These are phyloP conservation scores for Colletotrichum simmondsii DNA, from an alignment of 2,329 filamentous ascomycete genomes.

Conservation along the genomic window DNA sequence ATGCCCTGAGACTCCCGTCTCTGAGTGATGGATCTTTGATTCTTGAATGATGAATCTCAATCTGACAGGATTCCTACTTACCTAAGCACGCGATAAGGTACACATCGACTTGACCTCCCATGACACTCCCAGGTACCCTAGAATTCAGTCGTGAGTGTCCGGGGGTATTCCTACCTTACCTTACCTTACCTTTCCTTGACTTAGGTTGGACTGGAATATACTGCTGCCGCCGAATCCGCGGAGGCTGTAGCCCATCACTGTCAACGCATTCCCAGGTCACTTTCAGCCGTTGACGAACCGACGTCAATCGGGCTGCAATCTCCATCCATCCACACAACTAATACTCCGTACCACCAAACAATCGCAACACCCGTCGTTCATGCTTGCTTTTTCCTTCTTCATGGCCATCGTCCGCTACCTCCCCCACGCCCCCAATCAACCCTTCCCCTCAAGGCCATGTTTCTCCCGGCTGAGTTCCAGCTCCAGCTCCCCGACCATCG, in stretches of 20 bases:
- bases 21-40: not conserved
- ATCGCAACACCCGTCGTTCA: not conserved
- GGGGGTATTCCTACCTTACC: too few relatives aligned
- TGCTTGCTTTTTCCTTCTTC: not conserved
- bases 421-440: not conserved
- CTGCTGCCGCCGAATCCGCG: not conserved
- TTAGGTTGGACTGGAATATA: too few relatives aligned
- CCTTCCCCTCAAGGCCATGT: not conserved
- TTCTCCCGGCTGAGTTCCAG: not conserved
- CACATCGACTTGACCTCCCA: too few relatives aligned
- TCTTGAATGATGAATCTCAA: not conserved
- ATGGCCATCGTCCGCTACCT: not conserved
- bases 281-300: not conserved
- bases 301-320: not conserved
- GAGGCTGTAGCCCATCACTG: not conserved
- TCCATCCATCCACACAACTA: not conserved
- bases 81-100: not conserved
- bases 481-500: not conserved
- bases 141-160: too few relatives aligned
- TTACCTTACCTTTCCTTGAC: too few relatives aligned
- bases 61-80: not conserved
- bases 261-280: not conserved
- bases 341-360: not conserved
- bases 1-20: too few relatives aligned
- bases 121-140: too few relatives aligned